Conservation (phyloP, 345 rosid species). For the Linum tenue region DNA sequence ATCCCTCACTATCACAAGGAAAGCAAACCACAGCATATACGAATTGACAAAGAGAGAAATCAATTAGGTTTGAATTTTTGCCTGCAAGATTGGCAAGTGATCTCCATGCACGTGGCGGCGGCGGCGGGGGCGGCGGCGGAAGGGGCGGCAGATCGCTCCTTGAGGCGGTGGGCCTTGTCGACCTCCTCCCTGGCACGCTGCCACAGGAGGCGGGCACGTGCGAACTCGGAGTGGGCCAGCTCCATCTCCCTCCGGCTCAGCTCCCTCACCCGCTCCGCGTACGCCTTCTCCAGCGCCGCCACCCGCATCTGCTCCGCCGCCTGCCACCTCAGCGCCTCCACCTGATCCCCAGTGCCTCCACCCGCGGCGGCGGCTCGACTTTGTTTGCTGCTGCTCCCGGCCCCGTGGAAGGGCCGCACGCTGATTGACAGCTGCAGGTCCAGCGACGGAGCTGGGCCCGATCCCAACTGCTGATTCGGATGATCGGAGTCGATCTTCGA, state of each 20-base stretch:
- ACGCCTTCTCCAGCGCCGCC: constrained; percentile 78
- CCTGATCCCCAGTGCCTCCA: background rate
- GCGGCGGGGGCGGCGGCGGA: constrained; percentile 16
- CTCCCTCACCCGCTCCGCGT: constrained; percentile 92
- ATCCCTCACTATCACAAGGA: no score
- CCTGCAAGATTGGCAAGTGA: constrained; percentile 96
- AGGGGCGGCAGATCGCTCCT: constrained; percentile 35
- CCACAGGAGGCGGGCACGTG: constrained; percentile 80
- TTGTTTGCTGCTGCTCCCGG: no score
- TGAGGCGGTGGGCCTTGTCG: constrained; percentile 68
- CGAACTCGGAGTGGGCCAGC: constrained; percentile 83
- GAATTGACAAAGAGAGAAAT: background rate
- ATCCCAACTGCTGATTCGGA: no score
- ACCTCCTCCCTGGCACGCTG: constrained; percentile 79
- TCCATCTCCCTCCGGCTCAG: constrained; percentile 86
- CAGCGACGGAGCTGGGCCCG: no score
- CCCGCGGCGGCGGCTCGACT: no score
- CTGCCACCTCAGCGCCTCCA: constrained; percentile 79
- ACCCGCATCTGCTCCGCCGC: constrained; percentile 82
- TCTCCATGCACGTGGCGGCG: constrained; percentile 62
- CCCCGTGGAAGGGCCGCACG: no score
- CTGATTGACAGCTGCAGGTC: no score
- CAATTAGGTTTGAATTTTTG: constrained; percentile 66
- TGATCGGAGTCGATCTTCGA: no score
- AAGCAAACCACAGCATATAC: no score